Base-by-base conservation (phyloP, 441 rosid genomes). In the Syzygium malaccense region DNA sequence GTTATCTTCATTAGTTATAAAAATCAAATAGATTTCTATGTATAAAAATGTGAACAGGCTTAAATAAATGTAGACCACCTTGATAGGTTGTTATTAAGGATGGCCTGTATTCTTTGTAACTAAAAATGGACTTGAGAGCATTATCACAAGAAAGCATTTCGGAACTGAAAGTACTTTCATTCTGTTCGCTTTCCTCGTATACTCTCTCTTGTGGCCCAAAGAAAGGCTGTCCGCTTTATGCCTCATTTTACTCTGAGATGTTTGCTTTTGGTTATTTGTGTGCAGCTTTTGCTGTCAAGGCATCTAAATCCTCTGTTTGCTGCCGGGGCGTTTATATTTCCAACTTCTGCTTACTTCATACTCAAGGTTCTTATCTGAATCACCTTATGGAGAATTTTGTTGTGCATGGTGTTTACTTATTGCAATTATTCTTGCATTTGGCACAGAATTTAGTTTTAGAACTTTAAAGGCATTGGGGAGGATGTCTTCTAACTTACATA, bases 281-380 rank as follows among this genome's bases (percentile, higher is more conserved):
- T 94, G 94, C 97, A 98, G 99, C 92, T 98, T 90, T 93, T 98
- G 91, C 98, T 98, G 87, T 92, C 98, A 68, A 91, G 94, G 78
- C 90, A 93, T 92, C 88, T 96, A 86, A 91, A 90, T 92, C 94
- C 96, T 87, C 60, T 93, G 62, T 93, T 98, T 90, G 97, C 97
- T 55, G 90, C 96, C n/a, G 98, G 99, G 92, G 99, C 99, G 45
- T 94, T 98, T 87, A 49, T 96, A 86, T 86, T 98, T 90, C 99
- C 99, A 64, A 92, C 98, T 90, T 97, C 99, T 57, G 80, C 94
- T 62, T 98, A 94, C 97, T 95, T 98, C 89, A 89, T 95, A 90
- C 94, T 97, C 48, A 96, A 98, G 99, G 99, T 97, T 90, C 88
- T 90, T 87, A 66, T 85, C 88, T 57, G 85, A 56, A n/a, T 87